Evolutionary conservation across 2,329 filamentous ascomycete genomes (phyloP), one percentile per base, ranked within the genome.

Genomic region (Sporothrix pallida): DNA sequence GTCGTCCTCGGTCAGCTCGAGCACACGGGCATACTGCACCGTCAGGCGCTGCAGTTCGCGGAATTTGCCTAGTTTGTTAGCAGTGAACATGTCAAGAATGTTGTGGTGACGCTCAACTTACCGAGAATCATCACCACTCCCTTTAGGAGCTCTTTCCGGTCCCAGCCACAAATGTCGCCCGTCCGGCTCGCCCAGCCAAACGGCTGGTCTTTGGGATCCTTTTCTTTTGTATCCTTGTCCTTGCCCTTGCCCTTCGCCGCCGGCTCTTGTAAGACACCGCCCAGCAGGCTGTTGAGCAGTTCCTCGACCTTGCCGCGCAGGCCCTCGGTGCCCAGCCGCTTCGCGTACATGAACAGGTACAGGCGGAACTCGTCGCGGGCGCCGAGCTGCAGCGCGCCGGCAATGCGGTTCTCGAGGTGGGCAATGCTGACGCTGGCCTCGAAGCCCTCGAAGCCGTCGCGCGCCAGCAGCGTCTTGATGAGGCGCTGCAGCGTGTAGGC

Each of bases 291-390:
- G 77, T 93, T 92, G 42, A 98, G 85, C 10, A 99, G 85, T 83
- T 99, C 97, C 80, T 98, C 95, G 1, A 98, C 94, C 83, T 99
- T 99, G 73, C 89, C 87, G 77, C 92, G 90, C 70, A 95, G 84
- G 0, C 94, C 94, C 81, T 99, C 97, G 0, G 94, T 94, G 0
- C 96, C 96, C 6, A 99, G 88, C 0, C 96, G 91, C 84, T 98
- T 98, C 3, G 95, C 95, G 79, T 99, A 99, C 94, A 98, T 98
- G 79, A 94, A 92, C n/a, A 99, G 85, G 79, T 98, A 98, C 1
- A 97, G 86, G 73, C 94, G 90, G 83, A 98, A 99, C 81, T 99
- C 96, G 74, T 98, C 95, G 78, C 90, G 92, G 0, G 96, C 92
- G 3, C 92, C 93, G 0, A 99, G 85, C 74, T 93, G 92, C 80